Evolutionary conservation across 371 early-diverging fungal genomes (phyloP).

Genomic region (Apophysomyces ossiformis): DNA sequence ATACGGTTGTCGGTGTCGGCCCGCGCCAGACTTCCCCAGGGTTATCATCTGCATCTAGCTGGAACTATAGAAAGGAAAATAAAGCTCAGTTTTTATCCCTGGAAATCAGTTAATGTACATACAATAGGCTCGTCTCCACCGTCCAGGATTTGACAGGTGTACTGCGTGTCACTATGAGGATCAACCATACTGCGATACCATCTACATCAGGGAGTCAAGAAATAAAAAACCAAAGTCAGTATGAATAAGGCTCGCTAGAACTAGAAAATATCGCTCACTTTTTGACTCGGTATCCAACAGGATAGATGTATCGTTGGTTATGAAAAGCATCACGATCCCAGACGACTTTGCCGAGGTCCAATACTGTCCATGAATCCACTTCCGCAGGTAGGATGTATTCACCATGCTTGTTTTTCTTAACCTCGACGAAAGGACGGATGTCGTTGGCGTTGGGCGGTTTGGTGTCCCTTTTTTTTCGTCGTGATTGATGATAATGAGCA

Average conservation of each 20-base stretch:
- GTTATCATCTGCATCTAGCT: constrained; percentile 43
- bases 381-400: constrained; percentile 75
- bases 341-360: constrained; percentile 72
- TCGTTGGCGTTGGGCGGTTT: constrained; percentile 47
- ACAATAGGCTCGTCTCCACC: constrained; percentile 77
- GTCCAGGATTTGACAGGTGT: constrained; percentile 78
- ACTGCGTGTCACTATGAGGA: constrained; percentile 62
- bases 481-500: constrained; percentile 40
- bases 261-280: constrained; percentile 30
- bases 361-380: constrained; percentile 78
- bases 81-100: neutral
- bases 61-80: constrained; percentile 27
- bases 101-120: constrained; percentile 10
- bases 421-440: constrained; percentile 45
- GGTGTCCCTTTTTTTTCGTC: constrained; percentile 45
- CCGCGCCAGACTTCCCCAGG: constrained; percentile 43
- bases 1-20: constrained; percentile 47
- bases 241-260: neutral
- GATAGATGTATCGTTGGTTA: constrained; percentile 88
- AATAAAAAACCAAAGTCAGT: constrained; percentile 3
- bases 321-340: constrained; percentile 82
- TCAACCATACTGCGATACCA: constrained; percentile 77
- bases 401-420: constrained; percentile 67
- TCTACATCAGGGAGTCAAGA: constrained; percentile 27
- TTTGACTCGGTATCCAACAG: constrained; percentile 81